These are phyloP conservation scores for Phytophthora boehmeriae DNA, from an alignment of 352 stramenopile genomes.

Conservation along the genomic window DNA sequence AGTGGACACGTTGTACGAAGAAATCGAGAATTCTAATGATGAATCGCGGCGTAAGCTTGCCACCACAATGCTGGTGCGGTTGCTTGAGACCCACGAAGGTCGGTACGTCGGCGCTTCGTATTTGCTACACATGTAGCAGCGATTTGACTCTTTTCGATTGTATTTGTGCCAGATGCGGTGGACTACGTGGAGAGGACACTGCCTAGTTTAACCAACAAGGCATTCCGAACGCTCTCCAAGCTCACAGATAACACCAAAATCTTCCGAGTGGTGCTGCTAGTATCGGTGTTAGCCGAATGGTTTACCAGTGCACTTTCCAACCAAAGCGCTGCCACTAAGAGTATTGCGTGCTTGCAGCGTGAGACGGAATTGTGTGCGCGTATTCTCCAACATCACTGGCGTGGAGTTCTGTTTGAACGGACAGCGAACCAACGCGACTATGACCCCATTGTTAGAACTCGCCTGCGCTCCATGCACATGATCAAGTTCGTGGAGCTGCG, in stretches of 20 bases:
- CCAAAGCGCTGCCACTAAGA: conserved; percentile 67
- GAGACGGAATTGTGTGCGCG: conserved; percentile 71
- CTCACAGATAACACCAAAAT: conserved; percentile 54
- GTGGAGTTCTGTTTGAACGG: conserved; percentile 65
- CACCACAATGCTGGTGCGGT: conserved; percentile 68
- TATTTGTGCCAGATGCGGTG: conserved; percentile 46
- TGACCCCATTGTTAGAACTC: conserved; percentile 54
- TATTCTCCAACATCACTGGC: conserved; percentile 81
- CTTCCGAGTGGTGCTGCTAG: conserved; percentile 58
- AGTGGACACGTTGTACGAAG: conserved; percentile 69
- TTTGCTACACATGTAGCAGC: too few relatives aligned
- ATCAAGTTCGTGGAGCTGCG: conserved; percentile 76
- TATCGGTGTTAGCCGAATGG: conserved; percentile 66
- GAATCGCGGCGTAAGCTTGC: conserved; percentile 53
- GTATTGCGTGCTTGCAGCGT: conserved; percentile 54
- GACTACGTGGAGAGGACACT: conserved; percentile 71
- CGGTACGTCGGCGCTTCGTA: conserved; percentile 14
- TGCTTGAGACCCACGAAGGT: conserved; percentile 76
- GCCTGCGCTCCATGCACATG: conserved; percentile 72
- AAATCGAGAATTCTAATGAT: conserved; percentile 60
- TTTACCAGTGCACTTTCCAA: conserved; percentile 61
- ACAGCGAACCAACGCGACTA: conserved; percentile 48
- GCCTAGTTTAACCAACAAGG: conserved; percentile 74
- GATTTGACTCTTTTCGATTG: background rate
- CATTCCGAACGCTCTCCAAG: conserved; percentile 68